A percentile compares a stretch with the other conserved stretches of the same genome.
phyloP scores from a whole-genome alignment of 768 basidiomycete genomes.

The Tulasnella sp. region DNA sequence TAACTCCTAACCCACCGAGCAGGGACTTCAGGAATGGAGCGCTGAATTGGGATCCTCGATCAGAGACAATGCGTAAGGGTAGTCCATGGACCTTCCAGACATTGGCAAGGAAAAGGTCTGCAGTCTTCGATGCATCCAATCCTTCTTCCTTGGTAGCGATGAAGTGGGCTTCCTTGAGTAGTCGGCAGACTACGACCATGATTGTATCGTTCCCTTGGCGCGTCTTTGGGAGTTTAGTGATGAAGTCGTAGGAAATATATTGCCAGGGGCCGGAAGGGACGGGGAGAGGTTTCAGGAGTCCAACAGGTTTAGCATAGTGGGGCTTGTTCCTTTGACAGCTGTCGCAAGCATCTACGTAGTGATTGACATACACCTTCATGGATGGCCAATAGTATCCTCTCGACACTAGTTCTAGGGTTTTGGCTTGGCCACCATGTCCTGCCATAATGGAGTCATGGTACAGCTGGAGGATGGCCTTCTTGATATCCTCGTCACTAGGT shows the following conservation, averaged over 20 bases:
- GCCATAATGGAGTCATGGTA: background rate
- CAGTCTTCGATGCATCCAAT: constrained; percentile 38
- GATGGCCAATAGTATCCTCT: constrained; percentile 34
- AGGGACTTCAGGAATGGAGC: constrained; percentile 11
- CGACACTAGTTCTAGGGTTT: constrained; percentile 32
- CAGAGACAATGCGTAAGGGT: background rate
- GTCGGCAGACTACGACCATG: background rate
- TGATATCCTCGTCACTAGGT: background rate
- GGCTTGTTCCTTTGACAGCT: constrained; percentile 33
- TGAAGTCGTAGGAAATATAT: constrained; percentile 31
- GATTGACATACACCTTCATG: constrained; percentile 30
- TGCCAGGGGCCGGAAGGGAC: constrained; percentile 35
- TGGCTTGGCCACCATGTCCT: constrained; percentile 29
- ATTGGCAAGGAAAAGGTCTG: constrained; percentile 42
- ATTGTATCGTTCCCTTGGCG: too few species aligned
- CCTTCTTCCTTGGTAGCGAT: too few species aligned
- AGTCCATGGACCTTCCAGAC: constrained; percentile 36
- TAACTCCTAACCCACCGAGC: background rate
- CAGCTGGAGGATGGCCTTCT: background rate
- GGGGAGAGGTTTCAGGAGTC: constrained; percentile 34
- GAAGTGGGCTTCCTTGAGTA: background rate
- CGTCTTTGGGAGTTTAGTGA: too few species aligned
- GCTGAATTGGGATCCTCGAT: too few species aligned
- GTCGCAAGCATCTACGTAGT: constrained; percentile 35
- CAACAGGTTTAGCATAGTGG: constrained; percentile 26